Evolutionary conservation across 2,329 filamentous ascomycete genomes (phyloP).

Genomic region (Trichoderma endophyticum): DNA sequence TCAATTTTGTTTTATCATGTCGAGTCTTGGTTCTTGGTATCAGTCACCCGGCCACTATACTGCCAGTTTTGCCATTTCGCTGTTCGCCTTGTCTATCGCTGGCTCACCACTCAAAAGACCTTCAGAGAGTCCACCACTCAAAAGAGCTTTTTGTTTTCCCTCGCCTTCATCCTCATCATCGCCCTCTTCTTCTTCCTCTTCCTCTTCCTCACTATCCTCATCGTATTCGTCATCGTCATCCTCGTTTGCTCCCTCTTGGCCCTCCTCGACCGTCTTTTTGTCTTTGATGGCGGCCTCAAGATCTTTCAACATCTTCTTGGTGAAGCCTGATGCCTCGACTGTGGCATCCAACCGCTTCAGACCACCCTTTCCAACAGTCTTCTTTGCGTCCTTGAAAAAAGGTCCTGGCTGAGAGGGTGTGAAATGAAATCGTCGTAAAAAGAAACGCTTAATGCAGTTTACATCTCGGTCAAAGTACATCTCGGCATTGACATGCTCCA

Average conservation of each 20-base stretch:
- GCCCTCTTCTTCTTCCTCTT: slow-evolving; percentile 21
- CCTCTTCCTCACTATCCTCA: slow-evolving; percentile 28
- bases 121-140: not conserved
- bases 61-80: slow-evolving; percentile 31
- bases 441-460: slow-evolving; percentile 92
- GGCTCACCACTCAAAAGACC: not conserved
- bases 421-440: slow-evolving; percentile 85
- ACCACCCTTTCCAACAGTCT: slow-evolving; percentile 63
- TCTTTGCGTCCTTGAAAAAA: slow-evolving; percentile 79
- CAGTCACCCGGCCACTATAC: slow-evolving; percentile 25
- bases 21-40: not conserved
- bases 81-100: slow-evolving; percentile 23
- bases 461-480: slow-evolving; percentile 98
- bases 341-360: slow-evolving; percentile 75
- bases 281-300: slow-evolving; percentile 86
- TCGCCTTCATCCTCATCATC: slow-evolving; percentile 14
- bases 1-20: not conserved
- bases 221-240: slow-evolving; percentile 32
- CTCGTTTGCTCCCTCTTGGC: slow-evolving; percentile 29
- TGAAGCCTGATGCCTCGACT: slow-evolving; percentile 91
- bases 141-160: not conserved
- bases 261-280: slow-evolving; percentile 54
- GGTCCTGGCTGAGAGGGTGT: slow-evolving; percentile 77
- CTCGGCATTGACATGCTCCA: slow-evolving; percentile 88
- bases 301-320: slow-evolving; percentile 94